These are phyloP conservation scores for Neocallimastix lanati DNA, from an alignment of 192 early-diverging fungal species.

Conservation along the genomic window DNA sequence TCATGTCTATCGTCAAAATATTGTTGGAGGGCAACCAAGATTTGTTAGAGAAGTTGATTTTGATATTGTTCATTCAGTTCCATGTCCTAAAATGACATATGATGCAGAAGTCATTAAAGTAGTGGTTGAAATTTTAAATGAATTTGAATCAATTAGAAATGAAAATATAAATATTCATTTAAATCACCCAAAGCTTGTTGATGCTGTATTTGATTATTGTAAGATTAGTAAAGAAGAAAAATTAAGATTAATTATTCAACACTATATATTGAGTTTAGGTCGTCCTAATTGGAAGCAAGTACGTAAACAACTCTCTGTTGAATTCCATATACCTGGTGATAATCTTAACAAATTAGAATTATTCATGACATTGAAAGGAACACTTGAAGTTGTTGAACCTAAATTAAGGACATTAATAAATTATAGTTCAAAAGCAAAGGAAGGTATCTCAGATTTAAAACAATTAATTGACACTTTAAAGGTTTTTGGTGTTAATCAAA, in stretches of 20 bases:
- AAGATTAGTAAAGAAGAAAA: neutral
- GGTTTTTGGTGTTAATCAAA: neutral
- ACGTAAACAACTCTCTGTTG: neutral
- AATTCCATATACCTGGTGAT: neutral
- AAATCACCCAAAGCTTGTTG: neutral
- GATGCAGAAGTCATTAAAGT: constrained; percentile 50
- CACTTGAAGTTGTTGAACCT: neutral
- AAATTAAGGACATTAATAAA: neutral
- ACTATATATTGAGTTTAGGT: neutral
- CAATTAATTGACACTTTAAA: neutral
- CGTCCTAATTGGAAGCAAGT: neutral
- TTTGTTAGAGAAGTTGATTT: constrained; percentile 67
- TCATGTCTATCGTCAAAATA: constrained; percentile 58
- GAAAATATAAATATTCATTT: neutral
- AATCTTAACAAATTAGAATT: neutral
- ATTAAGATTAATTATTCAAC: neutral
- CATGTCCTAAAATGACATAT: constrained; percentile 2
- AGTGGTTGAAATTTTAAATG: neutral
- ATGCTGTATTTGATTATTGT: neutral
- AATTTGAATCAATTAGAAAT: neutral
- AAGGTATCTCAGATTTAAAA: neutral
- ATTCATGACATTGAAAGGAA: neutral
- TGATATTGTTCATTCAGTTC: constrained; percentile 71
- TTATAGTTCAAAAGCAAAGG: neutral
- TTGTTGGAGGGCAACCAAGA: constrained; percentile 68